Conservation (phyloP, 805 yeast species). For the Kazachstania viticola region DNA sequence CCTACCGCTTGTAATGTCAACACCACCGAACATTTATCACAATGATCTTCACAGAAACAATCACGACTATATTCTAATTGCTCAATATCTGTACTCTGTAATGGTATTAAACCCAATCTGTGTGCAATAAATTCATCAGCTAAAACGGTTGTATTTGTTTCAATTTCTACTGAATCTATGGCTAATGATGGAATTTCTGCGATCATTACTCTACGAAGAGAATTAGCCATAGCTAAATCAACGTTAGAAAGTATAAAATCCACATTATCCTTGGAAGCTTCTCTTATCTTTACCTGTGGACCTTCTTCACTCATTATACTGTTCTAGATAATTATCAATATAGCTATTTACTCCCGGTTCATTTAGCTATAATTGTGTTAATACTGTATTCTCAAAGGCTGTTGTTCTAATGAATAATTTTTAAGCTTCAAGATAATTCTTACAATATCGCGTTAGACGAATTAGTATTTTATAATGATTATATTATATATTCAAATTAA, state of each 20-base stretch:
- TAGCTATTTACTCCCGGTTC: no score
- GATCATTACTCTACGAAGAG: slow-evolving; percentile 80
- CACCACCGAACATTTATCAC: slow-evolving; percentile 89
- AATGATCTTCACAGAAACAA: slow-evolving; percentile 96
- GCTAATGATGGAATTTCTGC: slow-evolving; percentile 97
- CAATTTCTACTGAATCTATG: slow-evolving; percentile 90
- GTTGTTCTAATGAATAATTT: no score
- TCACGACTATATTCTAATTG: slow-evolving; percentile 81
- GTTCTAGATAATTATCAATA: no score
- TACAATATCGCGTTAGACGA: no score
- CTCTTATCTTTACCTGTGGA: slow-evolving; percentile 82
- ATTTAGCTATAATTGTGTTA: no score
- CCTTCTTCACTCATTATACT: slow-evolving; percentile 25
- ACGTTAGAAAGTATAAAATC: slow-evolving; percentile 82
- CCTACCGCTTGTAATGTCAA: slow-evolving; percentile 80
- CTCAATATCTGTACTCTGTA: slow-evolving; percentile 75
- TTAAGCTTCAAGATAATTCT: no score
- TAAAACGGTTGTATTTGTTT: slow-evolving; percentile 81
- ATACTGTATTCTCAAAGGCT: no score
- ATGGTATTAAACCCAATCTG: slow-evolving; percentile 84
- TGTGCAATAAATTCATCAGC: slow-evolving; percentile 97
- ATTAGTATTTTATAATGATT: no score
- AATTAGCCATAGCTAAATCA: slow-evolving; percentile 84
- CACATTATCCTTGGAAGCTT: slow-evolving; percentile 74
- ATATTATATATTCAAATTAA: no score